A percentile compares a stretch with the other conserved stretches of the same genome.
Evolutionary conservation across 441 rosid genomes (phyloP).

Genomic region (Erysimum cheiri): DNA sequence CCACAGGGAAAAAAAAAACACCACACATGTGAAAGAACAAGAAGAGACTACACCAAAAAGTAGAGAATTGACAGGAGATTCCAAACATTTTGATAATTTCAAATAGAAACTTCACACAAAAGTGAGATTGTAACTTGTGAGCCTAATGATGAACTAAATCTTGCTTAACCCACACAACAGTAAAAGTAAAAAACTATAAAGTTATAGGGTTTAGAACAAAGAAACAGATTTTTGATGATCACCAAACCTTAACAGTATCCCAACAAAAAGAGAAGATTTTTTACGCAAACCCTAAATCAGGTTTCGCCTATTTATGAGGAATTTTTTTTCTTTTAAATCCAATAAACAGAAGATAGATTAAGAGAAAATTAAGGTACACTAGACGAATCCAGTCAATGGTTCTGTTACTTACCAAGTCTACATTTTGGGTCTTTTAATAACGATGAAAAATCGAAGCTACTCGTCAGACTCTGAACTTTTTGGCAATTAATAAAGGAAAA

Average conservation of each 20-base stretch:
- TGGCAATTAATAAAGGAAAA: too few species aligned
- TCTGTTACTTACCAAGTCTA: too few species aligned
- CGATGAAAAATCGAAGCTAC: background rate
- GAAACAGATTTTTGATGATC: background rate
- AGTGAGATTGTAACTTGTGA: constrained; percentile 22
- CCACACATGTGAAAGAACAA: constrained; percentile 24
- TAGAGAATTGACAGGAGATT: constrained; percentile 11
- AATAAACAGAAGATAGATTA: too few species aligned
- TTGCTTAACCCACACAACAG: background rate
- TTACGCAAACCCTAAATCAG: background rate
- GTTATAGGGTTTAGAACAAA: background rate
- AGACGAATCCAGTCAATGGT: too few species aligned
- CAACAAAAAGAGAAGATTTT: background rate
- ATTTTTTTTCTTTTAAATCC: too few species aligned
- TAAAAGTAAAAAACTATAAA: background rate
- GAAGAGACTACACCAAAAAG: constrained; percentile 20
- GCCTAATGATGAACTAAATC: constrained; percentile 20
- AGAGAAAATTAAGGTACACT: too few species aligned
- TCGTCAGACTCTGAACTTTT: too few species aligned
- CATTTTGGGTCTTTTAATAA: too few species aligned
- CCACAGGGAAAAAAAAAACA: constrained; percentile 11
- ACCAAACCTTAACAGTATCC: background rate
- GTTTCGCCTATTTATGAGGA: background rate
- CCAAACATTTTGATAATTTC: background rate
- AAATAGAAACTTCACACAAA: background rate